Base-by-base conservation (phyloP, 2,329 filamentous ascomycete genomes). In the Celoporthe dispersa region DNA sequence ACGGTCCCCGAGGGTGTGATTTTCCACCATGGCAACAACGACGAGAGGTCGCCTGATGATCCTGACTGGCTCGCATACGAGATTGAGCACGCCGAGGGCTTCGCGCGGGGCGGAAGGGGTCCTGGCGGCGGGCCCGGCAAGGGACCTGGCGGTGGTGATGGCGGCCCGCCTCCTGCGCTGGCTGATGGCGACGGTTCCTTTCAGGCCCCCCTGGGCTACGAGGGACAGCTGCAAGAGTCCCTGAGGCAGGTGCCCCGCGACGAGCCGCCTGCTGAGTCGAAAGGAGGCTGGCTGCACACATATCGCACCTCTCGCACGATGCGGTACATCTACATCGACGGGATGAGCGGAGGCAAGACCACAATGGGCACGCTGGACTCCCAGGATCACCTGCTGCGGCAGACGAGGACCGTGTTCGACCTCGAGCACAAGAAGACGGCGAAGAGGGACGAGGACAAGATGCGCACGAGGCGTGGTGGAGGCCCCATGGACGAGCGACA, bases 11-110 rank as follows among this genome's bases (percentile, higher is more conserved):
- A 82, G 25, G 90, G 88, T 3, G 91, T 88, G 0, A 80, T 90
- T 48, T 78, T 94, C 12, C 92, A 93, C 75, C 92, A 94, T 76
- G 92, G 92, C 16, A 85, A 84, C 0, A 73, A 73, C 11, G 77
- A 75, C 0, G 73, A 81, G 0, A 78, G 84, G 1, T 81, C 83
- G 0, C 84, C 92, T 0, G 78, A 79, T 2, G 85, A 83, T 0
- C 85, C 84, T 3, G 89, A 94, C 75, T 94, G 92, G 91, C 82
- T 94, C 1, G 92, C 92, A 0, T 94, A 94, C 75, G 92, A 94
- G 77, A 85, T 91, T 3, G 91, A 94, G 74, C 92, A 94, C 78
- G 90, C 91, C 0, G 83, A 91, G 73, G 76, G 83, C 2, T 94
- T 94, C 79, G 89, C 91, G 0, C 77, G 78, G 25, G 69, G 70